Evolutionary conservation across 768 basidiomycete species (phyloP).

Genomic region (Filobasidium wieringae): DNA sequence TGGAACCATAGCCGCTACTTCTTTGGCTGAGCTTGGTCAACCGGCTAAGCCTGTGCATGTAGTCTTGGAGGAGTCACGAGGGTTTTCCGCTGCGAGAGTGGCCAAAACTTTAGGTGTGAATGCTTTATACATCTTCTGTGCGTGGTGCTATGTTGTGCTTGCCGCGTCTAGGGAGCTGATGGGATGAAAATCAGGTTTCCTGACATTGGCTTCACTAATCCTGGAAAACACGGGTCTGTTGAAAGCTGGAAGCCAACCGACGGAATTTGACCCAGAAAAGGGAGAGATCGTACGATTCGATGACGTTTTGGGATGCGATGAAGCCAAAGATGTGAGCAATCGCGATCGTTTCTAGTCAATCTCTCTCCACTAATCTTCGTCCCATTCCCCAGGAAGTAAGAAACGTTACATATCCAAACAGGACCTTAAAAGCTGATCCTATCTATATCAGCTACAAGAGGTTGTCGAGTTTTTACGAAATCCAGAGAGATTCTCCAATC

Average conservation of each 20-base stretch:
- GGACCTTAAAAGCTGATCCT: no score
- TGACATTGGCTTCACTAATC: slow-evolving; percentile 75
- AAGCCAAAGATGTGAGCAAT: slow-evolving; percentile 78
- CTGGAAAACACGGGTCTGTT: slow-evolving; percentile 88
- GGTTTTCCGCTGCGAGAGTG: slow-evolving; percentile 5
- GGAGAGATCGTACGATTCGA: slow-evolving; percentile 77
- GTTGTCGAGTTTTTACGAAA: slow-evolving; percentile 92
- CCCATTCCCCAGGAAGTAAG: neutral
- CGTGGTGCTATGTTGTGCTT: neutral
- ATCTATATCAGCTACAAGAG: slow-evolving; percentile 69
- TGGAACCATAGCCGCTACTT: slow-evolving; percentile 2
- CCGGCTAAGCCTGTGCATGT: slow-evolving; percentile 34
- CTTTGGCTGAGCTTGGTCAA: slow-evolving; percentile 20
- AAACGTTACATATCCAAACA: no score
- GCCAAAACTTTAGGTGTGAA: slow-evolving; percentile 7
- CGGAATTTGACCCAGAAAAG: slow-evolving; percentile 67
- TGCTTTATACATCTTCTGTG: slow-evolving; percentile 14
- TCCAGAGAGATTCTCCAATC: slow-evolving; percentile 72
- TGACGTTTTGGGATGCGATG: slow-evolving; percentile 95
- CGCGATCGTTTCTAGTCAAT: no score
- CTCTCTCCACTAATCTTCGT: no score
- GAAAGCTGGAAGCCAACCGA: slow-evolving; percentile 63
- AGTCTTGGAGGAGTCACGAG: slow-evolving; percentile 16
- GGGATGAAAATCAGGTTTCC: slow-evolving; percentile 42
- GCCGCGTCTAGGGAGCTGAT: slow-evolving; percentile 22